Base-by-base conservation (phyloP, 345 rosid genomes). In the Gossypium raimondii region DNA sequence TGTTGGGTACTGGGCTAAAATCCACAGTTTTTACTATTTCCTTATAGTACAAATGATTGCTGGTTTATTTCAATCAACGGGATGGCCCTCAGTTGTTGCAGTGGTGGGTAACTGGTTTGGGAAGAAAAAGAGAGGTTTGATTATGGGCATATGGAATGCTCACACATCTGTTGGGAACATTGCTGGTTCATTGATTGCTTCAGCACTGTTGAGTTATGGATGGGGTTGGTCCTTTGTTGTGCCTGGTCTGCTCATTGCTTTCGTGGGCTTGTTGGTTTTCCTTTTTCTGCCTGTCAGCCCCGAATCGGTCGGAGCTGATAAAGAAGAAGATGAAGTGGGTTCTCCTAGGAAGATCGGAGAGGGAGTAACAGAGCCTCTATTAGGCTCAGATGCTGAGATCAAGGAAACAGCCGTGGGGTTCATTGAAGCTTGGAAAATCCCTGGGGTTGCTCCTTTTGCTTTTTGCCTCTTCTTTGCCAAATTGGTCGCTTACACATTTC, bases 61-160 rank as follows among this genome's bases (percentile, higher is more conserved):
- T 0, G 99, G 97, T 58, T 79, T 89, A 87, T 90, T 91, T 83
- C 98, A 95, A 78, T 95, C 99, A 38, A 95, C 96, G 24, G 98
- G 99, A 9, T 93, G 99, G 99, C 99, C 99, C 75, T 95, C 97
- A 7, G 97, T 95, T n/a, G 99, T 95, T 73, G 99, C 99, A 12
- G 93, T 93, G 52, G 90, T 95, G 2, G 98, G 97, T 3, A 95
- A 93, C 17, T 95, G 99, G 99, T 95, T 88, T 71, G 93, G 95
- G 53, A 95, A 91, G 87, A 90, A 80, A 74, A 95, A 91, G 79
- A 90, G 99, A 84, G 98, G 99, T 24, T 79, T 95, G 72, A 62
- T 73, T 48, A 73, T 73, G 76, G 99, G 99, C 18, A 89, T 93
- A 67, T 93, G 99, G 98, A 95, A 92, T 87, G 98, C 99, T 74